Evolutionary conservation across 176 grass and related monocot species (phyloP).

Genomic region (Otatea glauca): DNA sequence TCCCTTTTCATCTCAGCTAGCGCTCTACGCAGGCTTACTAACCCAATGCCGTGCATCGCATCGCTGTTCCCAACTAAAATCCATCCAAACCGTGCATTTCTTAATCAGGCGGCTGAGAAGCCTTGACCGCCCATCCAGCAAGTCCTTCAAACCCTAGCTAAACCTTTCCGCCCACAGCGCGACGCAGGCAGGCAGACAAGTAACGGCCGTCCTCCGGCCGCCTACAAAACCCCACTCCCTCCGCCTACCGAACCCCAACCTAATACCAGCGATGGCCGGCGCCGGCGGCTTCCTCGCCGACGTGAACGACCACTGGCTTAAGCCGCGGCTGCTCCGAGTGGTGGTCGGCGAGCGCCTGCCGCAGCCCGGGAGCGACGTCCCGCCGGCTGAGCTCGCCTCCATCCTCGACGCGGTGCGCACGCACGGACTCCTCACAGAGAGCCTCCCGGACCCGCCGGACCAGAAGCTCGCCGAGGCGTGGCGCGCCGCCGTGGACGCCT

Average conservation of each 20-base stretch:
- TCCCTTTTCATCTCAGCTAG: too few species aligned
- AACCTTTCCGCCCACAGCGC: too few species aligned
- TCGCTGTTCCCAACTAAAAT: too few species aligned
- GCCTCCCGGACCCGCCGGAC: neutral
- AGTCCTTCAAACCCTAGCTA: too few species aligned
- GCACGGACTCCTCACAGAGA: conserved; percentile 45
- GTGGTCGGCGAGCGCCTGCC: conserved; percentile 53
- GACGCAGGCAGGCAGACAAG: too few species aligned
- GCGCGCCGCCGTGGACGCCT: conserved; percentile 45
- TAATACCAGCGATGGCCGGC: conserved; percentile 33
- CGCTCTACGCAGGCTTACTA: too few species aligned
- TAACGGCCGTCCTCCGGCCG: neutral
- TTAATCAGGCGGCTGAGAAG: too few species aligned
- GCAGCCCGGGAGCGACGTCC: conserved; percentile 36
- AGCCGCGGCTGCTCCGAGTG: conserved; percentile 49
- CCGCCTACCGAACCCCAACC: neutral
- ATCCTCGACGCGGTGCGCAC: conserved; percentile 45
- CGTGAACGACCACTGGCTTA: conserved; percentile 53
- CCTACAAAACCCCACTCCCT: neutral
- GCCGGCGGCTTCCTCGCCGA: conserved; percentile 36
- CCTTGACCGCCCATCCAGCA: too few species aligned
- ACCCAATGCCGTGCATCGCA: too few species aligned
- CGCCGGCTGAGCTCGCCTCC: conserved; percentile 52
- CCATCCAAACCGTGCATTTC: too few species aligned
- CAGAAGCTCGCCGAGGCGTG: conserved; percentile 52